Percentiles rank a stretch among this genome's conserved stretches.
Conservation (phyloP, 2,329 filamentous ascomycete genomes). For the Ophidiomyces ophidiicola region DNA sequence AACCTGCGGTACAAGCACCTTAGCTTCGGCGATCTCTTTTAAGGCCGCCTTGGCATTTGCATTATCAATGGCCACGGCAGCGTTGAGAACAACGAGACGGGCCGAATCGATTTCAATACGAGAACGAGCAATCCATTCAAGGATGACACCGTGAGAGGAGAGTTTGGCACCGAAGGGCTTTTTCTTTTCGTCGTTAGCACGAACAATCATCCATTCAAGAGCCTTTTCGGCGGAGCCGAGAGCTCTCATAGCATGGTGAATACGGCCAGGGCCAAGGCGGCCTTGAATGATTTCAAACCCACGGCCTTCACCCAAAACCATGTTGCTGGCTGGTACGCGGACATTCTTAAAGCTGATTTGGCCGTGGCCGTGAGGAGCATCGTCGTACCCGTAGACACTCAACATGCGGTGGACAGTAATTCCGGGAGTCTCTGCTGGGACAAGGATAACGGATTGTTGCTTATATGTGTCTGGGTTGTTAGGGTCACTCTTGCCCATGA, state of each 20-base stretch:
- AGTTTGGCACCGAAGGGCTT: slow-evolving; percentile 83
- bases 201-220: slow-evolving; percentile 86
- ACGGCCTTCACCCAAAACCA: slow-evolving; percentile 83
- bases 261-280: slow-evolving; percentile 84
- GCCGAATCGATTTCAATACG: slow-evolving; percentile 90
- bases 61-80: slow-evolving; percentile 87
- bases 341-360: slow-evolving; percentile 85
- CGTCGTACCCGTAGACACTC: slow-evolving; percentile 87
- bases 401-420: slow-evolving; percentile 93
- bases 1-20: slow-evolving; percentile 75
- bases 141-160: slow-evolving; percentile 79
- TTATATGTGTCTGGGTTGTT: slow-evolving; percentile 64
- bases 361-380: slow-evolving; percentile 95
- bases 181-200: slow-evolving; percentile 84
- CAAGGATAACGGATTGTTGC: slow-evolving; percentile 87
- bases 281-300: slow-evolving; percentile 99
- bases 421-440: slow-evolving; percentile 67
- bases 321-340: slow-evolving; percentile 67
- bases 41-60: slow-evolving; percentile 78
- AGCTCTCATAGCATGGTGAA: slow-evolving; percentile 94
- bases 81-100: slow-evolving; percentile 81
- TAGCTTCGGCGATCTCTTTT: slow-evolving; percentile 89
- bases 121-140: slow-evolving; percentile 87
- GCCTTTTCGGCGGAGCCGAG: slow-evolving; percentile 86
- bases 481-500: slow-evolving; percentile 86